phyloP scores from a whole-genome alignment of 23 red algal genomes.

The Gracilaria gracilis region DNA sequence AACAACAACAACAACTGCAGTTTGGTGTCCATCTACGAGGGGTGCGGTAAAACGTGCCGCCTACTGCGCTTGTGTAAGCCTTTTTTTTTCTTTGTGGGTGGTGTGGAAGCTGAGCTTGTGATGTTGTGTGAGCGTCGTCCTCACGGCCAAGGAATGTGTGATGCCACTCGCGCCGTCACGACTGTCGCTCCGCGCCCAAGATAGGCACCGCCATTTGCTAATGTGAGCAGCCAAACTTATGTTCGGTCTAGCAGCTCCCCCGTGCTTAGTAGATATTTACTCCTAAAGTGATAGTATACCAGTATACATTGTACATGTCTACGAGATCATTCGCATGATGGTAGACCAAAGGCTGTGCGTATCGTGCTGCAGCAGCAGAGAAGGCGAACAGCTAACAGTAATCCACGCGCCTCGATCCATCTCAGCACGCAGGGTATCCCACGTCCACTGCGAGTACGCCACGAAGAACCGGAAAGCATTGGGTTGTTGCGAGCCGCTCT shows the following conservation, averaged over 20 bases:
- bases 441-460: constrained; percentile 59
- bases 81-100: background rate
- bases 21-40: too few relatives aligned
- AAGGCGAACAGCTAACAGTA: constrained; percentile 22
- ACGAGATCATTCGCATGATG: constrained; percentile 30
- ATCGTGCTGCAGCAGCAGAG: constrained; percentile 7
- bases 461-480: constrained; percentile 53
- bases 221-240: too few relatives aligned
- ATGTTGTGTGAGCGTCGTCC: too few relatives aligned
- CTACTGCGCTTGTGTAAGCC: too few relatives aligned
- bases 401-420: constrained; percentile 53
- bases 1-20: too few relatives aligned
- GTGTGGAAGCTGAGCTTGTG: background rate
- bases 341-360: constrained; percentile 15
- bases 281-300: background rate
- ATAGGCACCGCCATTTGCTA: too few relatives aligned
- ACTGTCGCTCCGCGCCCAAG: too few relatives aligned
- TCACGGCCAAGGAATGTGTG: too few relatives aligned
- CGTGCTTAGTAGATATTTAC: too few relatives aligned
- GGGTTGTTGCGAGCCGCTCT: background rate
- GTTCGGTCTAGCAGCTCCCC: too few relatives aligned
- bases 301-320: background rate
- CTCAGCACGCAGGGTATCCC: constrained; percentile 12
- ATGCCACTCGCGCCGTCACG: too few relatives aligned
- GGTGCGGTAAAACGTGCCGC: too few relatives aligned